phyloP scores from a whole-genome alignment of 2,329 filamentous ascomycete genomes.

The Incumbomyces delicatus region DNA sequence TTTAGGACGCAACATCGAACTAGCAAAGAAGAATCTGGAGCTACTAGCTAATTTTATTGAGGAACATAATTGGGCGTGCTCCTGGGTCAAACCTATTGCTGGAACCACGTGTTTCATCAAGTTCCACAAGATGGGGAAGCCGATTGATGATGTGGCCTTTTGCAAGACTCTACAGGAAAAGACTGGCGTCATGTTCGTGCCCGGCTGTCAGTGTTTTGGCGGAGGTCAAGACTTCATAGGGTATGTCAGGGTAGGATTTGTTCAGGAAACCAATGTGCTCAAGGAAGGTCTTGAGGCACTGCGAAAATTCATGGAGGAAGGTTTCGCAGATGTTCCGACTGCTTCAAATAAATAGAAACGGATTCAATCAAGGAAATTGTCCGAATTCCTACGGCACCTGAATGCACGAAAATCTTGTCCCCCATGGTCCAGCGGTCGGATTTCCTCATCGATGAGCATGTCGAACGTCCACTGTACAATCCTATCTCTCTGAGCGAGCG shows the following conservation, averaged over 20 bases:
- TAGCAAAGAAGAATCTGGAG: slow-evolving; percentile 58
- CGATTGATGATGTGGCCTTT: slow-evolving; percentile 62
- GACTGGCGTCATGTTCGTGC: slow-evolving; percentile 64
- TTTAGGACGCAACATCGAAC: slow-evolving; percentile 52
- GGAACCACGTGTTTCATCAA: slow-evolving; percentile 71
- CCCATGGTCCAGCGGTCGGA: no score
- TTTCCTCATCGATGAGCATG: no score
- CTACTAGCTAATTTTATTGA: slow-evolving; percentile 56
- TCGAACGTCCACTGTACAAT: no score
- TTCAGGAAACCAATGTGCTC: slow-evolving; percentile 8
- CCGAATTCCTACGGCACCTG: no score
- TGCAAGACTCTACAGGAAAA: slow-evolving; percentile 58
- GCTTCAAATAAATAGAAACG: slow-evolving; percentile 13
- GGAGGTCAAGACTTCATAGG: slow-evolving; percentile 11
- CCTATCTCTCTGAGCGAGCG: no score
- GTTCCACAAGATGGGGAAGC: slow-evolving; percentile 49
- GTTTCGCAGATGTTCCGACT: slow-evolving; percentile 29
- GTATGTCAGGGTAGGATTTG: slow-evolving; percentile 16
- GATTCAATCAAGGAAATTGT: no score
- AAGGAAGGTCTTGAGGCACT: slow-evolving; percentile 8
- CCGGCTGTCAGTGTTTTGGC: slow-evolving; percentile 66
- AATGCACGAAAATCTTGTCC: slow-evolving; percentile 1
- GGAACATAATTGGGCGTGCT: slow-evolving; percentile 49
- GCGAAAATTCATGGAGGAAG: slow-evolving; percentile 11
- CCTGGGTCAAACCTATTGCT: slow-evolving; percentile 64